These are phyloP conservation scores for Rhexocercosporidium sp. DNA, from an alignment of 2,329 filamentous ascomycete genomes.

Conservation along the genomic window DNA sequence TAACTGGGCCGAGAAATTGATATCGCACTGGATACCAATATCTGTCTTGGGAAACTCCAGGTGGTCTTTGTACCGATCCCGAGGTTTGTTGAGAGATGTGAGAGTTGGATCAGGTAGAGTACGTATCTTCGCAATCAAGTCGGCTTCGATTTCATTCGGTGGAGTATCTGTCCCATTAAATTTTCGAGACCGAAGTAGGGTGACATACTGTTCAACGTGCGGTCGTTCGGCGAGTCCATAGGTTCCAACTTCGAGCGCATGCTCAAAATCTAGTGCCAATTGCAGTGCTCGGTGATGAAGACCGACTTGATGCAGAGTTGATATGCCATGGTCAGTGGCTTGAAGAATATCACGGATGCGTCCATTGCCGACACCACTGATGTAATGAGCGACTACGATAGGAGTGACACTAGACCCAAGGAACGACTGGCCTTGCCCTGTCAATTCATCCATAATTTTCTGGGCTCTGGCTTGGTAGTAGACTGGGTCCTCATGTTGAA, in stretches of 20 bases:
- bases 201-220: conserved; percentile 55
- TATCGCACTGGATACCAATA: conserved; percentile 86
- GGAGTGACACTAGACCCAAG: conserved; percentile 33
- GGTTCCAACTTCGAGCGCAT: conserved; percentile 53
- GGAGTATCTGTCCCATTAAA: conserved; percentile 41
- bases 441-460: conserved; percentile 47
- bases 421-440: conserved; percentile 23
- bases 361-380: conserved; percentile 56
- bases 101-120: conserved; percentile 46
- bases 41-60: conserved; percentile 80
- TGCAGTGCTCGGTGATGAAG: conserved; percentile 58
- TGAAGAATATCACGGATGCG: conserved; percentile 52
- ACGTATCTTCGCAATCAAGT: conserved; percentile 37
- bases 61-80: conserved; percentile 59
- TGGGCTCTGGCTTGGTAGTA: conserved; percentile 55
- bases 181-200: conserved; percentile 49
- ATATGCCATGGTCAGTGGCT: conserved; percentile 22
- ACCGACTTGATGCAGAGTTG: conserved; percentile 45
- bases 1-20: conserved; percentile 87
- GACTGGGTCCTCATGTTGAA: conserved; percentile 55
- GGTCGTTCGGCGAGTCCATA: conserved; percentile 48
- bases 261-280: conserved; percentile 60
- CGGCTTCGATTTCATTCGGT: conserved; percentile 14
- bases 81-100: conserved; percentile 54
- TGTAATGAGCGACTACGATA: conserved; percentile 51